phyloP scores from a whole-genome alignment of 305 asterid genomes.

The Solanum hybrid region DNA sequence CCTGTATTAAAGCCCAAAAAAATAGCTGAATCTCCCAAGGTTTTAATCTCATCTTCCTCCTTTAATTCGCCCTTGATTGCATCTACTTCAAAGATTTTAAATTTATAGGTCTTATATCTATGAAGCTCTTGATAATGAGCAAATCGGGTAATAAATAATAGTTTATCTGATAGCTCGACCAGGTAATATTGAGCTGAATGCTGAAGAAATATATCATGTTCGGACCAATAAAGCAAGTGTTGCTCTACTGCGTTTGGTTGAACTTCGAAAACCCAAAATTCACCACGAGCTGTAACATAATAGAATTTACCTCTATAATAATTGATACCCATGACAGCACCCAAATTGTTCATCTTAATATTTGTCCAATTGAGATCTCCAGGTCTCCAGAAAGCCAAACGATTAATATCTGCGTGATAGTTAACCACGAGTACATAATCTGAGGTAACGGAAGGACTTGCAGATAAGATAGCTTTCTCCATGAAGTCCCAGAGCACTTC shows the following conservation, averaged over 20 bases:
- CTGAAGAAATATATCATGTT: not conserved
- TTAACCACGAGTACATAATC: not conserved
- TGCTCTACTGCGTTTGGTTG: not conserved
- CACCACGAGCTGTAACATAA: not conserved
- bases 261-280: not conserved
- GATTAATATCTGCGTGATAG: not conserved
- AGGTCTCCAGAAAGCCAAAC: not conserved
- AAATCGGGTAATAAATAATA: not conserved
- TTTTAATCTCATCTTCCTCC: not conserved
- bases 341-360: not conserved
- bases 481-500: not conserved
- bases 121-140: not conserved
- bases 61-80: not conserved
- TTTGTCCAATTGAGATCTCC: not conserved
- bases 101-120: not conserved
- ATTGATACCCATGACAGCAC: not conserved
- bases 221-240: not conserved
- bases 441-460: not conserved
- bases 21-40: not conserved
- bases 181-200: not conserved
- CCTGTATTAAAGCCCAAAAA: not conserved
- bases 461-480: not conserved
- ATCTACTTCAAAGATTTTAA: not conserved
- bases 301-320: not conserved
- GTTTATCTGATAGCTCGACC: not conserved